These are phyloP conservation scores for Epichloe brachyelytri DNA, from an alignment of 2,329 filamentous ascomycete species.

Conservation along the genomic window DNA sequence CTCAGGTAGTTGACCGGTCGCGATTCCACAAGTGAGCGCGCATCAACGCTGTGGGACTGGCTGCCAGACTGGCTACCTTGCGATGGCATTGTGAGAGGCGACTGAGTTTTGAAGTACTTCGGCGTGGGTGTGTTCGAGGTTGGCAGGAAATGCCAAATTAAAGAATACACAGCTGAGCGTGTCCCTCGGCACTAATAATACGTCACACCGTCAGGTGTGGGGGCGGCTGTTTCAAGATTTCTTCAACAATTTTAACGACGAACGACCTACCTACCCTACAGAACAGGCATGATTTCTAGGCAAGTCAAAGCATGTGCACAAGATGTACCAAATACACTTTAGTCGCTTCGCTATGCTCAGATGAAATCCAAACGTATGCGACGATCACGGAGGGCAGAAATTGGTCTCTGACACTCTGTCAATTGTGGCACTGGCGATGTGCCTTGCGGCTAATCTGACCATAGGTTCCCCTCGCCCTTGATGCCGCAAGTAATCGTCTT, in stretches of 20 bases:
- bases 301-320: too few relatives aligned
- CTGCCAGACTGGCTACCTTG: conserved; percentile 4
- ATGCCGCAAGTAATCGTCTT: conserved; percentile 17
- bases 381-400: too few relatives aligned
- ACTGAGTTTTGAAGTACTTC: neutral
- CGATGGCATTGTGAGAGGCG: conserved; percentile 4
- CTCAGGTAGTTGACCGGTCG: conserved; percentile 29
- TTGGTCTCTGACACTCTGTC: too few relatives aligned
- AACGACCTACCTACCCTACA: neutral
- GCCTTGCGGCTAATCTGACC: too few relatives aligned
- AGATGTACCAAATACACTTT: too few relatives aligned
- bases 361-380: too few relatives aligned
- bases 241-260: neutral
- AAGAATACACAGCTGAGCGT: neutral
- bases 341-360: too few relatives aligned
- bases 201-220: neutral
- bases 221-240: neutral
- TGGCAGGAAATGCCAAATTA: neutral
- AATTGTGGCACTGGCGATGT: too few relatives aligned
- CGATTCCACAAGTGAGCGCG: conserved; percentile 3
- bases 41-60: conserved; percentile 3
- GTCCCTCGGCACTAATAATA: neutral
- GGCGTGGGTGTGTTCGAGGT: neutral
- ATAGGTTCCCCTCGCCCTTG: too few relatives aligned
- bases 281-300: too few relatives aligned